A percentile compares a stretch with the other conserved stretches of the same genome.
Conservation (phyloP, 1,284 basidiomycete genomes). For the Pterula multifida region DNA sequence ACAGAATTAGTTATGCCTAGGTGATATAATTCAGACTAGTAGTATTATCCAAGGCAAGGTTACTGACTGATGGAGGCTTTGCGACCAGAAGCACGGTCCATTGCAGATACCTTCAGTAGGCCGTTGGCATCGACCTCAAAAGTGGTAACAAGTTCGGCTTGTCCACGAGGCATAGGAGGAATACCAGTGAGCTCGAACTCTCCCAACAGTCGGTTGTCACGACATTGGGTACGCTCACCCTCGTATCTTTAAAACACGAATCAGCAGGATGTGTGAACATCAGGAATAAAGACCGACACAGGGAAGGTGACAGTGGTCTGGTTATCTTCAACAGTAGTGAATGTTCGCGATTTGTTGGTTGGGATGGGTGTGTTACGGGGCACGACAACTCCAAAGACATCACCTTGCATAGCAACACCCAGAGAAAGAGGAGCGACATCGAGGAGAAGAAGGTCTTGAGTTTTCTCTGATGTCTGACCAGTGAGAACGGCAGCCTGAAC, state of each 20-base stretch:
- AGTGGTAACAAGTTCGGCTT: conserved; percentile 91
- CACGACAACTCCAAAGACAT: conserved; percentile 93
- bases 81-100: conserved; percentile 90
- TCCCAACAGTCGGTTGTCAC: conserved; percentile 92
- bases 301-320: conserved; percentile 97
- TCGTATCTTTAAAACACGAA: conserved; percentile 51
- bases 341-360: conserved; percentile 91
- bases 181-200: conserved; percentile 97
- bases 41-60: background rate
- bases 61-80: conserved; percentile 87
- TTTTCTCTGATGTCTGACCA: conserved; percentile 93
- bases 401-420: conserved; percentile 97
- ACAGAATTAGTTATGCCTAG: conserved; percentile 89
- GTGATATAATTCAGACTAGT: conserved; percentile 8
- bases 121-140: conserved; percentile 98
- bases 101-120: conserved; percentile 89
- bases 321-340: conserved; percentile 98
- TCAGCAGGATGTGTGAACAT: conserved; percentile 3
- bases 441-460: conserved; percentile 87
- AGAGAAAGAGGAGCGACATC: conserved; percentile 94
- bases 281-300: conserved; percentile 41
- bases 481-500: conserved; percentile 96
- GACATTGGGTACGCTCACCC: conserved; percentile 94
- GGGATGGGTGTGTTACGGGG: conserved; percentile 97
- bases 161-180: conserved; percentile 92